phyloP scores from a whole-genome alignment of 2,329 filamentous ascomycete species.

The Alternaria viburni region DNA sequence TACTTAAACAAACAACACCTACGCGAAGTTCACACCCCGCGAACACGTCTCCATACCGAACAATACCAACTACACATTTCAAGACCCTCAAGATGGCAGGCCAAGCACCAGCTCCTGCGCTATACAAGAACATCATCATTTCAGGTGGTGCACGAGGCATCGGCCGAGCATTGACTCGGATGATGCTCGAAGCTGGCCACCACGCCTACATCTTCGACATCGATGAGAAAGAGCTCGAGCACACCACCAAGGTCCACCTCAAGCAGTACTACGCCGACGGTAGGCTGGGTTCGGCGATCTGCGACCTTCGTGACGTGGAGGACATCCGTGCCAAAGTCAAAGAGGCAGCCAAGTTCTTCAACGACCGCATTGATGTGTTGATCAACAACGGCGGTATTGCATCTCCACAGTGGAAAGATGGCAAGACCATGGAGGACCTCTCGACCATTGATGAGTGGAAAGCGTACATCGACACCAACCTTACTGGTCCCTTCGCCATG shows the following conservation, averaged over 20 bases:
- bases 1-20: conserved; percentile 12
- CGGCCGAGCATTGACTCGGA: conserved; percentile 55
- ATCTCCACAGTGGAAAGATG: conserved; percentile 51
- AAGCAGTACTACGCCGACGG: conserved; percentile 44
- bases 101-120: conserved; percentile 6
- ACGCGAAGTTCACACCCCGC: neutral
- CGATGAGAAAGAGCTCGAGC: conserved; percentile 44
- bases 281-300: conserved; percentile 47
- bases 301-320: conserved; percentile 53
- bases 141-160: conserved; percentile 57
- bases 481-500: conserved; percentile 55
- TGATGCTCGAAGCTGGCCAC: conserved; percentile 54
- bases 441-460: conserved; percentile 54
- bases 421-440: conserved; percentile 55
- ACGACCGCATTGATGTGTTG: conserved; percentile 49
- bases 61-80: neutral
- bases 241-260: conserved; percentile 51
- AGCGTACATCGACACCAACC: conserved; percentile 56
- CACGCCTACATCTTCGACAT: conserved; percentile 57
- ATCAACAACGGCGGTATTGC: conserved; percentile 50
- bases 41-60: conserved; percentile 1
- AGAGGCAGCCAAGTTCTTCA: conserved; percentile 52
- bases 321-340: conserved; percentile 51
- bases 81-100: conserved; percentile 7
- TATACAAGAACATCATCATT: conserved; percentile 47